Base-by-base conservation (phyloP, 768 basidiomycete species). In the Lentinula sp. region DNA sequence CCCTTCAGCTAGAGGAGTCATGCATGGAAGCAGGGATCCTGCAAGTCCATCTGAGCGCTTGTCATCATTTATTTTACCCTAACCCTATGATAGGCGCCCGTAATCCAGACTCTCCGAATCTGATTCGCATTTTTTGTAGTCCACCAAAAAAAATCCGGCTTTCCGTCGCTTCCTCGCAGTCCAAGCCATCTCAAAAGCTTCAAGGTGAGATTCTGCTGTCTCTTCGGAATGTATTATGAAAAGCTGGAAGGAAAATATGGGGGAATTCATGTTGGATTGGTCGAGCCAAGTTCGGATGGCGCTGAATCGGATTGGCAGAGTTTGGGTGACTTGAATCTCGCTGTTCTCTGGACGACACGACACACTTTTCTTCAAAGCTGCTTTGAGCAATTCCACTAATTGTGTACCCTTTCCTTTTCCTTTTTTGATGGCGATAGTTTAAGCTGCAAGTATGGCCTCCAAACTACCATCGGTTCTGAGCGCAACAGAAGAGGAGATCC, bases 401-500 rank as follows among this genome's bases (percentile, higher is more conserved):
- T 39, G 21, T 52, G 7, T 21, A 13, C 13, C 21, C 18, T 21
- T 21, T 18, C n/a, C 3, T 28, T 28, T 28, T 28, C 28, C 6
- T n/a, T 7, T 7, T 43, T 43, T 43, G 15, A 43, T 48, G 9
- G 21, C 39, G 4, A 1, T 39, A 51, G 59, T 49, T 52, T 28
- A 42, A 60, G 65, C 66, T 68, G 64, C 61, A 65, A 79, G 73
- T 62, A 84, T 84, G 83, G 77, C 91, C 70, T 93, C 93, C 74
- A 97, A 97, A 85, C 84, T 98, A 68, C 96, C 96, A 69, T 89
- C 94, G 70, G 84, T 91, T 68, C 86, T 99, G 70, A 87, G 87
- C 72, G 92, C 95, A 49, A 95, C 94, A 59, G 95, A 98, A 77
- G 95, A 98, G 80, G 96, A 98, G 77, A 95, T 98, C 69, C 91